Percentiles rank a stretch among this genome's conserved stretches.
These are phyloP conservation scores for Chlorella sp. DNA, from an alignment of 139 green algal genomes.

Conservation along the genomic window DNA sequence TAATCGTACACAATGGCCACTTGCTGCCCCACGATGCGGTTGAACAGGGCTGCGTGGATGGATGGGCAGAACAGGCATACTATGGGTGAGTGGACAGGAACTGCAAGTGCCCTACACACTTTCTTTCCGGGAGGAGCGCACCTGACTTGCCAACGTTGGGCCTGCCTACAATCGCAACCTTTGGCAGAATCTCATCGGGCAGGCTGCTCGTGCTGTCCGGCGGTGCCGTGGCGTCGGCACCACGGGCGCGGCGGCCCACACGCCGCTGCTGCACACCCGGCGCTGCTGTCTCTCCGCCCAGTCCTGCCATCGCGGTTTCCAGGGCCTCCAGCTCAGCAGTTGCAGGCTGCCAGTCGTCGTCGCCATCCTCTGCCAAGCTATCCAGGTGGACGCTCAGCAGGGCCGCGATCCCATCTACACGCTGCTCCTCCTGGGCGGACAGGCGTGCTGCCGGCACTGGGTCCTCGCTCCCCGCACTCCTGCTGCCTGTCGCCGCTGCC, in stretches of 20 bases:
- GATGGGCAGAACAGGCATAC: not conserved
- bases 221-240: not conserved
- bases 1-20: conserved; percentile 96
- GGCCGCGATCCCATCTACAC: no score
- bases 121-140: not conserved
- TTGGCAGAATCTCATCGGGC: conserved; percentile 21
- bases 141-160: conserved; percentile 96
- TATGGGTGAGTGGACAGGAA: not conserved
- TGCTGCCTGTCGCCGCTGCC: no score
- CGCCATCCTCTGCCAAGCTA: no score
- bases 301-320: not conserved
- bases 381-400: no score
- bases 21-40: conserved; percentile 79
- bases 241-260: not conserved
- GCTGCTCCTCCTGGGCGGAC: no score
- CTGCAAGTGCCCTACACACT: not conserved
- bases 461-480: no score
- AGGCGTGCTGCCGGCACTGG: no score
- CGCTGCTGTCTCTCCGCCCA: not conserved
- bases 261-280: conserved; percentile 3
- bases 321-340: not conserved
- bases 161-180: conserved; percentile 88
- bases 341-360: no score
- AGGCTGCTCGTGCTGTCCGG: not conserved
- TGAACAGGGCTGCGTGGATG: conserved; percentile 82